Base-by-base conservation (phyloP, 164 flowering plant genomes). In the Sextonia rubra region DNA sequence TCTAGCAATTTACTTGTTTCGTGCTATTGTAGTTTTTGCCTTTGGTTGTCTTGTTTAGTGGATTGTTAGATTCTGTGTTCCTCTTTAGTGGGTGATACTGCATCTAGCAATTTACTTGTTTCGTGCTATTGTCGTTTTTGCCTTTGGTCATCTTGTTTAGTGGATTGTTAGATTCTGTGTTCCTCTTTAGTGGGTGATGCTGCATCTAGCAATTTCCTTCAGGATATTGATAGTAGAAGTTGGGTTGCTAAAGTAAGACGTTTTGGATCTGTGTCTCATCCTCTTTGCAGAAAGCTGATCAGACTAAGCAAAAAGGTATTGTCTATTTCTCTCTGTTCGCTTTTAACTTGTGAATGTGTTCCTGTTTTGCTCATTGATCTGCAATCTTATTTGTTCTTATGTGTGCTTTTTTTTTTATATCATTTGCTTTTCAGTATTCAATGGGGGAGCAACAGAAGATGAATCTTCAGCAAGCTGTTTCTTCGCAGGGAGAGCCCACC, bases 231-330 rank as follows among this genome's bases (percentile, higher is more conserved):
- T 37, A 20, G 24, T 66, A 48, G 27, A 8, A 49, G 47, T 4
- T 49, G 60, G 44, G 44, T 37, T 37, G 17, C 12, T 26, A 49
- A 37, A 24, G 23, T 65, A 7, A 6, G 27, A 17, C 67, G 63
- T 37, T 37, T 66, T 37, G 67, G 73, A 52, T 65, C 55, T 68
- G 32, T 47, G 6, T 73, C 61, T 66, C 37, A n/a, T 48, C 48
- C 22, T 69, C 47, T 37, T 75, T 71, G 82, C 71, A 77, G 84
- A 73, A 77, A 47, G 73, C 75, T 74, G 81, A 73, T 69, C 37
- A 24, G 65, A 69, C 74, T 60, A 72, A 69, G 71, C 64, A 20
- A 58, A 62, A 56, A 84, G 89, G 85, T 83, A 80, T 30, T 12
- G 24, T 17, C 48, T 56, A 3, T 3, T 1, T 52, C 65, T 52